Percentiles rank a stretch among this genome's conserved stretches.
Conservation (phyloP, 495 filamentous ascomycete species). For the Alectoria sarmentosa region DNA sequence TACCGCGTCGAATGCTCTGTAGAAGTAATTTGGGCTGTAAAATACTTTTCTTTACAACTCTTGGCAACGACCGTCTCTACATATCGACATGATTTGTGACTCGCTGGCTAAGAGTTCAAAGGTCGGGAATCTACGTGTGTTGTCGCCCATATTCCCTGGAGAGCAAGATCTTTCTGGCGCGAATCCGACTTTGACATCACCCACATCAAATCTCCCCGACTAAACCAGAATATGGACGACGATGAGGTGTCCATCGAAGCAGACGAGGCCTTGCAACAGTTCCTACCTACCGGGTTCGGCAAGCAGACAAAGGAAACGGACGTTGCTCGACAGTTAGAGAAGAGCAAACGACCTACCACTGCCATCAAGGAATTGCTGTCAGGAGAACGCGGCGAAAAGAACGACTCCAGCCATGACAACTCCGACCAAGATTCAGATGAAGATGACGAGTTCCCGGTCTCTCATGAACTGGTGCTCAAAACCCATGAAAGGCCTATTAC, state of each 20-base stretch:
- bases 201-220: not conserved
- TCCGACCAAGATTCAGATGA: constrained; percentile 58
- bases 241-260: constrained; percentile 54
- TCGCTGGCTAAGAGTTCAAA: too few species aligned
- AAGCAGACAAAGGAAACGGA: constrained; percentile 69
- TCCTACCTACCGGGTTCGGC: constrained; percentile 79
- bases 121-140: not conserved
- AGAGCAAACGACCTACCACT: constrained; percentile 51
- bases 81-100: not conserved
- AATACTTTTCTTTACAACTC: too few species aligned
- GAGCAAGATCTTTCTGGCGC: not conserved
- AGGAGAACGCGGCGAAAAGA: constrained; percentile 36
- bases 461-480: constrained; percentile 86
- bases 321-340: constrained; percentile 71
- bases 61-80: not conserved
- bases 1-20: not conserved
- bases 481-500: constrained; percentile 89
- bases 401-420: constrained; percentile 49
- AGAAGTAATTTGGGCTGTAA: not conserved
- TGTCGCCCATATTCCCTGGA: not conserved
- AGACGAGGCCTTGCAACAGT: constrained; percentile 75
- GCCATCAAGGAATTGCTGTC: constrained; percentile 28
- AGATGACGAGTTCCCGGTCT: constrained; percentile 86
- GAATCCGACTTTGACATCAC: not conserved
- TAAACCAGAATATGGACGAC: constrained; percentile 40